These are phyloP conservation scores for Buxus sempervirens DNA, from an alignment of 164 flowering plant genomes.

Conservation along the genomic window DNA sequence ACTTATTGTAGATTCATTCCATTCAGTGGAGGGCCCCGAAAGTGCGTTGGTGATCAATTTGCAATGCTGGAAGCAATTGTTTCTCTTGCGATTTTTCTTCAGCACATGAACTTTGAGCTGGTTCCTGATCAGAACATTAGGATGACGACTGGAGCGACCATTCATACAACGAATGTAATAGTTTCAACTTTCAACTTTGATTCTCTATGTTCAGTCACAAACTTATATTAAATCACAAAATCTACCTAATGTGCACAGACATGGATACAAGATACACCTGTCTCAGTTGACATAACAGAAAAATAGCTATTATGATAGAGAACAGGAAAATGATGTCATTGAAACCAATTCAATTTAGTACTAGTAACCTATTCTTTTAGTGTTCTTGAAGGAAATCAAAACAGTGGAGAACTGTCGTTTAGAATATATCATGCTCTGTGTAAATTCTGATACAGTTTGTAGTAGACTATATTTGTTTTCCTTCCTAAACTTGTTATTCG, in stretches of 20 bases:
- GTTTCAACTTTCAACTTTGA: not conserved
- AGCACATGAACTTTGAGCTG: constrained; percentile 72
- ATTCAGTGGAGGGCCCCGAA: constrained; percentile 98
- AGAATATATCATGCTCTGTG: no score
- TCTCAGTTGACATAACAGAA: no score
- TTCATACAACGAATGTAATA: constrained; percentile 89
- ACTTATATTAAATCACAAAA: not conserved
- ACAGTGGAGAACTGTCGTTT: no score
- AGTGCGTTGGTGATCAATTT: constrained; percentile 94
- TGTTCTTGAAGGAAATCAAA: no score
- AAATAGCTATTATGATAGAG: no score
- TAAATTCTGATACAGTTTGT: no score
- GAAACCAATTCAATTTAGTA: no score
- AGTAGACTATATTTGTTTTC: no score
- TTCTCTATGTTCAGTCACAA: not conserved
- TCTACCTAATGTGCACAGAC: no score
- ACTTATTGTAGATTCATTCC: constrained; percentile 67
- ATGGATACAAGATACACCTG: no score
- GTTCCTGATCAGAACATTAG: constrained; percentile 80
- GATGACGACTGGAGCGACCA: constrained; percentile 98
- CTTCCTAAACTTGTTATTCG: not conserved
- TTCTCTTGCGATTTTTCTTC: constrained; percentile 71
- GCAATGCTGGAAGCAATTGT: constrained; percentile 90
- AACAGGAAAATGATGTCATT: no score
- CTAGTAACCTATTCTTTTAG: no score